A percentile compares a stretch with the other conserved stretches of the same genome.
phyloP scores from a whole-genome alignment of 495 filamentous ascomycete species.

The Cryomyces antarcticus region DNA sequence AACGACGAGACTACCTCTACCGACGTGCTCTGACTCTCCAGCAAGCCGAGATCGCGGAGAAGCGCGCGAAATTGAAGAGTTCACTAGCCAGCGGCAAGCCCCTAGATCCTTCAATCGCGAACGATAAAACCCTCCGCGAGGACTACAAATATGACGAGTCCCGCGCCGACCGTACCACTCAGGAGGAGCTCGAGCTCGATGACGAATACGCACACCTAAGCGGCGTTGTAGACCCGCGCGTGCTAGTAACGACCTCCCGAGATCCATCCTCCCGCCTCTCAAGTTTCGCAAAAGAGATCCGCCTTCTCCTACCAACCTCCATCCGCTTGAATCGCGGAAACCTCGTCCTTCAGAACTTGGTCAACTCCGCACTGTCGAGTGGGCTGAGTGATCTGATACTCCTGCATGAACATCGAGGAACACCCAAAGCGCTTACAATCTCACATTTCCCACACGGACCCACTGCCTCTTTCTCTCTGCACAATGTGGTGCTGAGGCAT shows the following conservation, averaged over 20 bases:
- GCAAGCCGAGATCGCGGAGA: constrained; percentile 82
- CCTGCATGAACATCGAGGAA: constrained; percentile 85
- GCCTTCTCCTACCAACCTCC: constrained; percentile 71
- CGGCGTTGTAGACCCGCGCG: constrained; percentile 66
- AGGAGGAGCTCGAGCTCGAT: constrained; percentile 66
- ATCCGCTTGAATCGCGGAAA: constrained; percentile 88
- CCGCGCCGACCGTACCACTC: constrained; percentile 30
- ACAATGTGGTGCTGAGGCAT: constrained; percentile 84
- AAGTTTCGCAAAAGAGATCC: constrained; percentile 89
- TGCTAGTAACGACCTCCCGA: constrained; percentile 81
- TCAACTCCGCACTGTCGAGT: constrained; percentile 55
- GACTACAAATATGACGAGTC: constrained; percentile 93
- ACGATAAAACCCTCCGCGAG: constrained; percentile 66
- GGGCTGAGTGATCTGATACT: constrained; percentile 71
- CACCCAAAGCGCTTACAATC: constrained; percentile 75
- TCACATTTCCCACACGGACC: constrained; percentile 87
- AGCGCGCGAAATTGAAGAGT: constrained; percentile 66
- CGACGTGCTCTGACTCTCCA: constrained; percentile 58
- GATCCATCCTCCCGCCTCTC: constrained; percentile 68
- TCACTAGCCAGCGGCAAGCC: constrained; percentile 73
- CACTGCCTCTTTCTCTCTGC: constrained; percentile 74
- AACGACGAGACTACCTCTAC: constrained; percentile 89
- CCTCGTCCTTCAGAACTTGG: constrained; percentile 65
- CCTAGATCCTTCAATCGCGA: constrained; percentile 67
- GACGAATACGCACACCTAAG: constrained; percentile 83